Evolutionary conservation across 1,139 yeast species (phyloP), one percentile per base, ranked within the genome.

Genomic region (Pichia sp.): DNA sequence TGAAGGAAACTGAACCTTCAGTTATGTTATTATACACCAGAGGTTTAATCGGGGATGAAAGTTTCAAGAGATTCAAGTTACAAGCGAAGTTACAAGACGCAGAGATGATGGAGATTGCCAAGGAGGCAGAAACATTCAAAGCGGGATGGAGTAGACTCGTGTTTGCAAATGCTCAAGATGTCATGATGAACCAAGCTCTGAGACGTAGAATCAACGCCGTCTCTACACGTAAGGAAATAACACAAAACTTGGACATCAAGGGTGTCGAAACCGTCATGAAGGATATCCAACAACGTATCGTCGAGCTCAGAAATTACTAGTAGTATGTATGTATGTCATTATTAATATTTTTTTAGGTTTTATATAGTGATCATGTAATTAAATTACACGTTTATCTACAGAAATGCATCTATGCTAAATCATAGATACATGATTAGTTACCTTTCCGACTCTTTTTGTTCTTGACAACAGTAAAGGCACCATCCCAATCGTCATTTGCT

Each of bases 1-100:
- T 90, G 65, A 85, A 89, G 65, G 91, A 86, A 58, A 72, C 77
- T 55, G 85, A 84, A 65, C 83, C 84, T 5, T 79, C 76, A 44
- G 77, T 88, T 59, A 79, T 79, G 45, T 73, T 77, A 44, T 72
- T 93, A 53, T 91, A 90, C 64, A 94, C 91, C 61, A 82, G 81
- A 46, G 98, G 98, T 1, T 80, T 91, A 31, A 83, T 93, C 53
- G 97, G 97, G 32, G 98, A 93, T 60, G 95, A 87, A 49, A 72
- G 87, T 40, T 86, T 79, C 76, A 85, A 85, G 63, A 84, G 94
- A 58, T 90, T 77, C 67, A 83, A 81, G 57, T 75, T 89, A 44
- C 90, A 89, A 57, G 79, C 78, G 53, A 88, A 89, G 67, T 66
- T 89, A 54, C 85, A 85, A 58, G 94, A 90, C 60, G 63, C 85